These are phyloP conservation scores for Piper longum DNA, from an alignment of 164 flowering plant genomes.

Conservation along the genomic window DNA sequence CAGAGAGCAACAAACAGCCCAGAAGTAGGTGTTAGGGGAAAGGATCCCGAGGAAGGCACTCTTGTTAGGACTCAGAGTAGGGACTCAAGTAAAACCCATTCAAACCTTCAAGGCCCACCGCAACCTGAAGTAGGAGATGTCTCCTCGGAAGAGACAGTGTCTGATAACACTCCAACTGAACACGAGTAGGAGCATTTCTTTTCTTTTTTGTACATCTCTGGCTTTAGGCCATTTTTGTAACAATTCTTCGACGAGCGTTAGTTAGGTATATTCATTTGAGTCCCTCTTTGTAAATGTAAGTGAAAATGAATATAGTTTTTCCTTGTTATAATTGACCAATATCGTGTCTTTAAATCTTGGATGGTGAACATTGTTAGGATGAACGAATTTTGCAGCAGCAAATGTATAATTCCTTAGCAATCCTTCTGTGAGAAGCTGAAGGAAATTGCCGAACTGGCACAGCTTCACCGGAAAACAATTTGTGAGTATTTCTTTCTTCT, in stretches of 20 bases:
- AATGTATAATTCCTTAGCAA: too few species aligned
- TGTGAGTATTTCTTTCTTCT: too few species aligned
- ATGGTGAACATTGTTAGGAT: neutral
- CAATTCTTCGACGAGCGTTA: slow-evolving; percentile 17
- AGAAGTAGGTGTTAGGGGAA: slow-evolving; percentile 6
- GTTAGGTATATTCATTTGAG: slow-evolving; percentile 16
- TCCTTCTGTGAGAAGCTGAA: too few species aligned
- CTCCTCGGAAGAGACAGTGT: slow-evolving; percentile 55
- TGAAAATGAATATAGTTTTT: slow-evolving; percentile 13
- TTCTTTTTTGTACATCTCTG: neutral
- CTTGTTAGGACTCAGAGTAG: slow-evolving; percentile 21
- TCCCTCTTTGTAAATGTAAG: slow-evolving; percentile 17
- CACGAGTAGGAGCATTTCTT: slow-evolving; percentile 19
- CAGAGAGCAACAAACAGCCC: slow-evolving; percentile 12
- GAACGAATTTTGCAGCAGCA: neutral
- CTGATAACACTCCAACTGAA: slow-evolving; percentile 33
- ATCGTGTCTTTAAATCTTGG: neutral
- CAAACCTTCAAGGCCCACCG: slow-evolving; percentile 22
- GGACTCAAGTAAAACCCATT: slow-evolving; percentile 43
- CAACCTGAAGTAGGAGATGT: slow-evolving; percentile 24
- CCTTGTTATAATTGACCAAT: neutral
- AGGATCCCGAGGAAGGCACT: slow-evolving; percentile 8
- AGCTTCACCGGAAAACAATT: too few species aligned
- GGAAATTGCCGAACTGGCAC: too few species aligned
- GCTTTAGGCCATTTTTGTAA: slow-evolving; percentile 38